A percentile compares a stretch with the other conserved stretches of the same genome.
These are phyloP conservation scores for Schoenoplectus triqueter DNA, from an alignment of 202 grass and related monocot genomes.

Conservation along the genomic window DNA sequence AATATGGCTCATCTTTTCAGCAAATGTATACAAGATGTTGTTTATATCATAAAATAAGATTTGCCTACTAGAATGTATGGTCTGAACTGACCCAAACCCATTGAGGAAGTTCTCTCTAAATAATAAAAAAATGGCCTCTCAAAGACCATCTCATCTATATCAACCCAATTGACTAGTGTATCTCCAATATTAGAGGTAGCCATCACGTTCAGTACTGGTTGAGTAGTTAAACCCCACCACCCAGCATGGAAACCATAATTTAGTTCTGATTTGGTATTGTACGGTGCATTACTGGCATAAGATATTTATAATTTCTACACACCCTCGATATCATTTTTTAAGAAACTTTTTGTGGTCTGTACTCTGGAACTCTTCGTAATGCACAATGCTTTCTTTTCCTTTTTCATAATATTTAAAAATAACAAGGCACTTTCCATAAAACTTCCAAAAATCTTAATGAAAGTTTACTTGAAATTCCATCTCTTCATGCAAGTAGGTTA, in stretches of 20 bases:
- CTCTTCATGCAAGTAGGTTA: constrained; percentile 92
- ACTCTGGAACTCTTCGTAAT: neutral
- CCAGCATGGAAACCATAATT: neutral
- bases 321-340: neutral
- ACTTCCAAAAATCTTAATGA: constrained; percentile 11
- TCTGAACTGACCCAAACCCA: constrained; percentile 10
- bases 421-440: constrained; percentile 16
- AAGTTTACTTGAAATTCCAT: constrained; percentile 93
- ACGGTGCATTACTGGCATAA: neutral
- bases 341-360: neutral
- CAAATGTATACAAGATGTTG: neutral
- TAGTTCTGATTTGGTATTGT: neutral
- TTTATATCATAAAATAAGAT: neutral
- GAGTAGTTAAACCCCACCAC: neutral
- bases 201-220: neutral
- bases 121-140: neutral
- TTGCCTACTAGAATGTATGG: neutral
- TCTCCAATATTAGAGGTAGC: neutral
- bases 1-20: constrained; percentile 22
- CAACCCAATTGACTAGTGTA: neutral
- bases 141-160: neutral
- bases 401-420: constrained; percentile 17
- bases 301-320: neutral
- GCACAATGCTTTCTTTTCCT: neutral
- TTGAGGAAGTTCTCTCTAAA: neutral